These are phyloP conservation scores for Asclepias syriaca DNA, from an alignment of 257 asterid species.

Conservation along the genomic window DNA sequence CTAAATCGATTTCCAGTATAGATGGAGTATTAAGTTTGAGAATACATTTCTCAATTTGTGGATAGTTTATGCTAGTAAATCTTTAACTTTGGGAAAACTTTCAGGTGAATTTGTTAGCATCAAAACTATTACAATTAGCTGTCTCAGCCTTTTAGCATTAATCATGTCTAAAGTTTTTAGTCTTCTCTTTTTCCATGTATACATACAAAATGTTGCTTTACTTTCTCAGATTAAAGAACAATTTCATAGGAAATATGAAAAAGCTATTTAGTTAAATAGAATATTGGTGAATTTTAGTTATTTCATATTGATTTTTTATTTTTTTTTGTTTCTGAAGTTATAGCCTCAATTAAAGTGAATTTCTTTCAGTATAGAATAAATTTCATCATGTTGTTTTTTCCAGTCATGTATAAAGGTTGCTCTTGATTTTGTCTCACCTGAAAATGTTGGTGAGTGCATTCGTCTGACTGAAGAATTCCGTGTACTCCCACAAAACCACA, in stretches of 20 bases:
- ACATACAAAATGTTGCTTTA: too few species aligned
- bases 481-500: constrained; percentile 69
- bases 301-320: background rate
- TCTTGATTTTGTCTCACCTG: constrained; percentile 86
- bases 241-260: background rate
- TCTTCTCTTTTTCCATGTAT: too few species aligned
- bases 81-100: background rate
- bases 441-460: constrained; percentile 67
- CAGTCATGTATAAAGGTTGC: constrained; percentile 96
- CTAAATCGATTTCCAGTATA: background rate
- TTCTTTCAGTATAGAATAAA: background rate
- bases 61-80: background rate
- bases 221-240: too few species aligned
- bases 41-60: background rate
- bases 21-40: background rate
- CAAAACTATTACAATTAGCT: background rate
- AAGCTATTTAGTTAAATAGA: background rate
- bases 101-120: background rate
- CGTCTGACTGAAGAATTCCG: constrained; percentile 74
- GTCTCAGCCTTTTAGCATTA: background rate
- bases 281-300: background rate
- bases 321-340: background rate
- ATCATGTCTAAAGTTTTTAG: constrained; percentile 28
- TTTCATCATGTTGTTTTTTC: constrained; percentile 2
- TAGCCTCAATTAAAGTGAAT: background rate